These are phyloP conservation scores for Kingdonia uniflora DNA, from an alignment of 164 flowering plant genomes.

Conservation along the genomic window DNA sequence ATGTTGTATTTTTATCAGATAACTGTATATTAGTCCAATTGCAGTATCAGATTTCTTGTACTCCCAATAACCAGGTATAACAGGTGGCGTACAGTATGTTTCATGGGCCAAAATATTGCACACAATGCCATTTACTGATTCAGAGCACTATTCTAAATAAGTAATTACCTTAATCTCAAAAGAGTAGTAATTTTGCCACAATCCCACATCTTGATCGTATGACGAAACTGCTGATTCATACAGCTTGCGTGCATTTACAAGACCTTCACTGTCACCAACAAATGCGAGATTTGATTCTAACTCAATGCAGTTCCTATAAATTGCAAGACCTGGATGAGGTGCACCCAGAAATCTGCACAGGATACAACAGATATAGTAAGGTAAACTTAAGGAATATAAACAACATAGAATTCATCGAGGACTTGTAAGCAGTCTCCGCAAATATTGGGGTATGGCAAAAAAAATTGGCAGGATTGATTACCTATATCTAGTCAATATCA, in stretches of 20 bases:
- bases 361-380: background rate
- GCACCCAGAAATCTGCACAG: constrained; percentile 53
- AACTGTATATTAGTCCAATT: background rate
- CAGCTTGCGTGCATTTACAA: constrained; percentile 58
- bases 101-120: background rate
- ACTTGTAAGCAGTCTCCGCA: background rate
- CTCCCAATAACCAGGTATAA: background rate
- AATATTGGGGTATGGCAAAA: background rate
- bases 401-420: background rate
- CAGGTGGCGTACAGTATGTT: background rate
- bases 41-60: too few relatives aligned
- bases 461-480: background rate
- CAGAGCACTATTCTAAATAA: background rate
- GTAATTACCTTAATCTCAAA: constrained; percentile 64
- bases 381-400: background rate
- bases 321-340: constrained; percentile 68
- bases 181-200: constrained; percentile 67
- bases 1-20: too few relatives aligned
- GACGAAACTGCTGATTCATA: constrained; percentile 66
- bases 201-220: constrained; percentile 42
- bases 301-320: constrained; percentile 61
- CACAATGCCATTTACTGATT: background rate
- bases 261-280: constrained; percentile 42
- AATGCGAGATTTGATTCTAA: constrained; percentile 66
- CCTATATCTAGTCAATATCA: background rate